Conservation (phyloP, 129 eudicot genomes). For the Pulicaria dysenterica region DNA sequence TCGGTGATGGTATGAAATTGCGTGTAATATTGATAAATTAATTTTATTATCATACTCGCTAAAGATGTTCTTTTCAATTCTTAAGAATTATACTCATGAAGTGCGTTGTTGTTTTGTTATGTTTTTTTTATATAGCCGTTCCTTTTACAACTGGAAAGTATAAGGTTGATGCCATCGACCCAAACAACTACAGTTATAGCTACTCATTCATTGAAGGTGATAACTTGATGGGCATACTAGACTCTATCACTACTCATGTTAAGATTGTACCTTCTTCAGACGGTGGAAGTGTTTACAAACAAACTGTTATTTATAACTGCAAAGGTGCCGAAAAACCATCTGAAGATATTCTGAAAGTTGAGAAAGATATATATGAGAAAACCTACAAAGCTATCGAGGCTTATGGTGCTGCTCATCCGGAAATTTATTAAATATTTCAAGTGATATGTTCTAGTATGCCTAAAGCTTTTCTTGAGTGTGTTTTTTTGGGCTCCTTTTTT, state of each 20-base stretch:
- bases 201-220: constrained; percentile 30
- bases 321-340: not conserved
- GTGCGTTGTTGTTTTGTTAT: too few species aligned
- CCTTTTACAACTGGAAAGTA: constrained; percentile 23
- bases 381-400: constrained; percentile 1
- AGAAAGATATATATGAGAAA: not conserved
- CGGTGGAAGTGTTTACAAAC: constrained; percentile 28
- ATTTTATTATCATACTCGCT: too few species aligned
- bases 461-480: too few species aligned
- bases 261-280: constrained; percentile 13
- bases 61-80: too few species aligned
- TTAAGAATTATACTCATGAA: too few species aligned
- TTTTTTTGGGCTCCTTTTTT: too few species aligned
- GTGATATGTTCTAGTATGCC: not conserved
- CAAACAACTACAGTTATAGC: not conserved
- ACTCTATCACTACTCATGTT: constrained; percentile 20
- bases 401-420: constrained; percentile 1
- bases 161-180: constrained; percentile 21
- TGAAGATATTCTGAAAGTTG: constrained; percentile 3
- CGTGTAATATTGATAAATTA: too few species aligned
- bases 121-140: constrained; percentile 6
- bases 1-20: constrained; percentile 39
- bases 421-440: not conserved
- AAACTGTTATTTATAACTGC: constrained; percentile 13
- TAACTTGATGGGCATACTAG: constrained; percentile 19